Evolutionary conservation across 495 filamentous ascomycete species (phyloP).

Genomic region (Aspergillus leporis): DNA sequence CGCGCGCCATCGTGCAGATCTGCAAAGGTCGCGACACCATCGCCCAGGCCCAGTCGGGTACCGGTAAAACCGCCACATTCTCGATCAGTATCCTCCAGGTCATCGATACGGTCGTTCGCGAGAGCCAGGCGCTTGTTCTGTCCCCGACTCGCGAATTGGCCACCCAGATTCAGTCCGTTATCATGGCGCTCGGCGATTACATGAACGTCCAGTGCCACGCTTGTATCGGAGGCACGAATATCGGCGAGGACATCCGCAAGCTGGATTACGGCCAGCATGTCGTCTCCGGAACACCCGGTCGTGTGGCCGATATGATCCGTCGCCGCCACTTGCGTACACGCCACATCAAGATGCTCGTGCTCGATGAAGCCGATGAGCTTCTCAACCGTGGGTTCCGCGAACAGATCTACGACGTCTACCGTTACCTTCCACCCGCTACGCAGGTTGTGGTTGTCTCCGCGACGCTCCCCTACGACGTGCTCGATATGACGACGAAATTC

Average conservation of each 20-base stretch:
- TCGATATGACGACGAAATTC: constrained; percentile 99
- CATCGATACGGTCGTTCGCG: constrained; percentile 79
- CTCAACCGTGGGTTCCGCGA: constrained; percentile 94
- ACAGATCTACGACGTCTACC: constrained; percentile 99
- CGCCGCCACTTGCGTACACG: constrained; percentile 90
- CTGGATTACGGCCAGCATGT: constrained; percentile 97
- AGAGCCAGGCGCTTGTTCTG: constrained; percentile 94
- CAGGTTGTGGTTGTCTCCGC: constrained; percentile 98
- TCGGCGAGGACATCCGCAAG: constrained; percentile 95
- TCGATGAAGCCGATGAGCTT: constrained; percentile 95
- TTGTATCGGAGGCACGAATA: constrained; percentile 97
- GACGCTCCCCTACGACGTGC: constrained; percentile 94
- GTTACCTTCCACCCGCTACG: constrained; percentile 90
- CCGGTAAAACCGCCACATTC: constrained; percentile 98
- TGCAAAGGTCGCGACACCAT: constrained; percentile 99
- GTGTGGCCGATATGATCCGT: constrained; percentile 98
- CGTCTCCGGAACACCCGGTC: constrained; percentile 91
- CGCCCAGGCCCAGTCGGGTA: constrained; percentile 98
- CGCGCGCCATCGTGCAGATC: constrained; percentile 95
- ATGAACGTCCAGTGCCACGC: constrained; percentile 99
- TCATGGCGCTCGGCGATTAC: constrained; percentile 97
- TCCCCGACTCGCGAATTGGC: constrained; percentile 97
- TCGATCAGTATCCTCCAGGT: constrained; percentile 96
- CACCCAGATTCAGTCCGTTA: constrained; percentile 95
- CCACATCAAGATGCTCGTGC: constrained; percentile 97